phyloP scores from a whole-genome alignment of 768 basidiomycete genomes.

The Amanita polypyramis region DNA sequence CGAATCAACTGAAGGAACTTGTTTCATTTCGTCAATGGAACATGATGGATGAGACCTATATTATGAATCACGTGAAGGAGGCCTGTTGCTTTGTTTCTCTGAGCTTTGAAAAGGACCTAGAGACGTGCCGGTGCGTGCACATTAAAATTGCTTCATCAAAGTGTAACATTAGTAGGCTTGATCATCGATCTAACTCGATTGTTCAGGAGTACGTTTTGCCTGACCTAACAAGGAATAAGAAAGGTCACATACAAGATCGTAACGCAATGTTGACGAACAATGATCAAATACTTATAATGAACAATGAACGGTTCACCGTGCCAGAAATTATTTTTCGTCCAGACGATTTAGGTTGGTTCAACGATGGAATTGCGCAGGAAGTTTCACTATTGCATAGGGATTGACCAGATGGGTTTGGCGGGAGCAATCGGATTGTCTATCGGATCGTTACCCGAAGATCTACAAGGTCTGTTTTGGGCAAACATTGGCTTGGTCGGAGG shows the following conservation, averaged over 20 bases:
- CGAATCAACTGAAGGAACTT: conserved; percentile 90
- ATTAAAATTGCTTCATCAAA: not conserved
- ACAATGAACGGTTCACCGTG: conserved; percentile 84
- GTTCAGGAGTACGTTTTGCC: conserved; percentile 88
- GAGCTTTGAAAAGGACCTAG: conserved; percentile 63
- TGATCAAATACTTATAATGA: conserved; percentile 73
- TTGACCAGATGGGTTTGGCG: conserved; percentile 75
- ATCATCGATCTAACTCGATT: conserved; percentile 53
- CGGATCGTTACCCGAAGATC: conserved; percentile 59
- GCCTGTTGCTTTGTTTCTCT: conserved; percentile 78
- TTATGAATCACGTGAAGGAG: conserved; percentile 91
- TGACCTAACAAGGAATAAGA: conserved; percentile 64
- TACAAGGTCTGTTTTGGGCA: conserved; percentile 92
- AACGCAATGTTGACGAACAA: conserved; percentile 43
- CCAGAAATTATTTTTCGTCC: conserved; percentile 92
- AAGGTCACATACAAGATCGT: conserved; percentile 42
- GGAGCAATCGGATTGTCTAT: conserved; percentile 71
- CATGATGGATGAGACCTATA: conserved; percentile 94
- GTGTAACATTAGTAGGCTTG: conserved; percentile 25
- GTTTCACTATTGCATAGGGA: conserved; percentile 29
- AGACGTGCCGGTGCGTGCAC: conserved; percentile 61
- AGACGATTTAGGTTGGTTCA: conserved; percentile 68
- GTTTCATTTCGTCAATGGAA: conserved; percentile 96
- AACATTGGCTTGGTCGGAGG: conserved; percentile 91
- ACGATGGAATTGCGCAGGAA: conserved; percentile 14